Evolutionary conservation across 352 stramenopile species (phyloP).

Genomic region (Phytophthora boehmeriae): DNA sequence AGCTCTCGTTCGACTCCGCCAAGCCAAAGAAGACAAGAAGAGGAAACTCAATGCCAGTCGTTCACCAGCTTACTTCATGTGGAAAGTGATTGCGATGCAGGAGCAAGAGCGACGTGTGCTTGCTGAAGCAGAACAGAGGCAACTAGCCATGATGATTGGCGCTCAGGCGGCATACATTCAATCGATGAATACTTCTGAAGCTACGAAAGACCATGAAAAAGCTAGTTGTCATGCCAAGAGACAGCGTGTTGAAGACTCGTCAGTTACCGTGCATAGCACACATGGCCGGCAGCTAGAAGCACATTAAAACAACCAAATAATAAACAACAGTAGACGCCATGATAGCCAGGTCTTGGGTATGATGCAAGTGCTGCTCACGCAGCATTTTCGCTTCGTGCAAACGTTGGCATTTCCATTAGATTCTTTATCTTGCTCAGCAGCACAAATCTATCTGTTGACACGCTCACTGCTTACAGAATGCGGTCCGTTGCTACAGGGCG

Average conservation of each 20-base stretch:
- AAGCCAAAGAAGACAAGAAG: not conserved
- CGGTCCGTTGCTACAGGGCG: too few species aligned
- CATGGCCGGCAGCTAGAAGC: constrained; percentile 6
- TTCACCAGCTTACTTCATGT: not conserved
- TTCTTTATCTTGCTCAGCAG: too few species aligned
- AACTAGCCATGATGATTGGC: not conserved
- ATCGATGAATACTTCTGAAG: not conserved
- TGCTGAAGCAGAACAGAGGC: constrained; percentile 1
- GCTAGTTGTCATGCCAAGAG: not conserved
- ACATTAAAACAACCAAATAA: too few species aligned
- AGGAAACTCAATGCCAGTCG: not conserved
- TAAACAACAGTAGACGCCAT: too few species aligned
- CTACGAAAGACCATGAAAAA: not conserved
- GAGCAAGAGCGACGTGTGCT: not conserved
- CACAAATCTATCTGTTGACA: too few species aligned
- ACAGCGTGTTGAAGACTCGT: not conserved
- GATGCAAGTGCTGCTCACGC: too few species aligned
- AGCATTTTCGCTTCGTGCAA: too few species aligned
- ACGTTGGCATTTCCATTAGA: too few species aligned
- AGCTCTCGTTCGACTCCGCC: not conserved
- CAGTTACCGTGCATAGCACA: not conserved
- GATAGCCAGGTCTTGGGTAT: too few species aligned
- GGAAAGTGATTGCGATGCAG: not conserved
- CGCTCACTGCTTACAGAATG: too few species aligned
- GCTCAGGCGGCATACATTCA: not conserved